phyloP scores from a whole-genome alignment of 2,329 filamentous ascomycete genomes.

The Fusarium irregulare region DNA sequence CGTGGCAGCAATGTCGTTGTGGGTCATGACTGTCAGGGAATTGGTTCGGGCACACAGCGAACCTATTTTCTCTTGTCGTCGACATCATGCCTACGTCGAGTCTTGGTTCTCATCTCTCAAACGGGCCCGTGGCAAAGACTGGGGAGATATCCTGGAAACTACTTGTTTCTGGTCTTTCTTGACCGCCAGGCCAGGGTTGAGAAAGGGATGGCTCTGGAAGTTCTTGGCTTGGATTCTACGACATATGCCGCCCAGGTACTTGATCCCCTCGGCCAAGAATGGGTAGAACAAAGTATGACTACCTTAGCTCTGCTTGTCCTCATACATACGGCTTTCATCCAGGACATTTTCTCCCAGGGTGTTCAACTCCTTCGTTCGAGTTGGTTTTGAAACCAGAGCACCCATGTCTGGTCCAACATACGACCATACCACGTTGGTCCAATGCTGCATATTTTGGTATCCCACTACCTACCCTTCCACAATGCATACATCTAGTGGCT shows the following conservation, averaged over 20 bases:
- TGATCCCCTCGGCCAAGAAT: neutral
- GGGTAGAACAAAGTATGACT: neutral
- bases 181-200: neutral
- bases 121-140: conserved; percentile 22
- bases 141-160: neutral
- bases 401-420: conserved; percentile 23
- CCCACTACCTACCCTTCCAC: conserved; percentile 12
- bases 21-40: conserved; percentile 32
- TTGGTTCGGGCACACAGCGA: conserved; percentile 36
- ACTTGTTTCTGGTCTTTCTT: neutral
- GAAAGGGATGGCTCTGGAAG: neutral
- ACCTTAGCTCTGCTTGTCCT: conserved; percentile 25
- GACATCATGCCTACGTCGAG: conserved; percentile 13
- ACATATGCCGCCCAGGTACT: neutral
- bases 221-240: neutral
- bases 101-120: neutral
- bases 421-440: conserved; percentile 31
- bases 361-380: conserved; percentile 26
- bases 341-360: conserved; percentile 17
- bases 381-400: conserved; percentile 16
- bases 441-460: conserved; percentile 35
- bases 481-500: conserved; percentile 11
- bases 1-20: conserved; percentile 42
- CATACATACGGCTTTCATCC: conserved; percentile 15
- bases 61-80: conserved; percentile 21